Evolutionary conservation across 345 rosid species (phyloP).

Genomic region (Aquilaria yunnanensis): DNA sequence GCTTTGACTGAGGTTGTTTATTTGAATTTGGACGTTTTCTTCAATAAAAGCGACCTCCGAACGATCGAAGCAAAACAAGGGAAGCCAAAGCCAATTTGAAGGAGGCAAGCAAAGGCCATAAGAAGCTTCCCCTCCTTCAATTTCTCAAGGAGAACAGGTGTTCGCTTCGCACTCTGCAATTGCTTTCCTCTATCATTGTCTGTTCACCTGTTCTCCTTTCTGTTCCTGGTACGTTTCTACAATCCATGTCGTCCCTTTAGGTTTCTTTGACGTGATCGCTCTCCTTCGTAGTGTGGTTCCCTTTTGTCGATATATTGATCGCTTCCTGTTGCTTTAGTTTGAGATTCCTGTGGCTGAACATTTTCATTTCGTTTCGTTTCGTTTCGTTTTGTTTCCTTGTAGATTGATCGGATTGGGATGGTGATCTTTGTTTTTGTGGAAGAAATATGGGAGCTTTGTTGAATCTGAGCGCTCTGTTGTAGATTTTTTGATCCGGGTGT

Average conservation of each 20-base stretch:
- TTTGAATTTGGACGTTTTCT: no score
- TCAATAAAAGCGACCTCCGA: background rate
- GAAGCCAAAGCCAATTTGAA: no score
- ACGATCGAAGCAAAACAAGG: background rate
- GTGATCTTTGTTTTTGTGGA: slow-evolving; percentile 3
- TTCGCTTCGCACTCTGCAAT: no score
- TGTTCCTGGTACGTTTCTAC: slow-evolving; percentile 7
- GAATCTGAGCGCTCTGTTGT: slow-evolving; percentile 18
- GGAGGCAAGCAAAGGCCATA: background rate
- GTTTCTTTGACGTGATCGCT: background rate
- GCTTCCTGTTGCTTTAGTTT: background rate
- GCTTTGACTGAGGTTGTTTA: no score
- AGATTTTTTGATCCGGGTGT: slow-evolving; percentile 17
- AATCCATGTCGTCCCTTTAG: background rate
- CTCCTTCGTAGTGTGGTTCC: background rate
- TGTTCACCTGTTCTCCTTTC: slow-evolving; percentile 13
- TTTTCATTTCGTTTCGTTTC: background rate
- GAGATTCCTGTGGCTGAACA: background rate
- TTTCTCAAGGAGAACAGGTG: slow-evolving; percentile 11
- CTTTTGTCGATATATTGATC: background rate
- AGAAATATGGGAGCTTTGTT: slow-evolving; percentile 18
- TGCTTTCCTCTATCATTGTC: background rate
- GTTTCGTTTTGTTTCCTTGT: background rate
- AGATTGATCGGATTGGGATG: background rate
- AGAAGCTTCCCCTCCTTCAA: background rate